Conservation (phyloP, 176 grass and related monocot genomes). For the Oryza meridionalis region DNA sequence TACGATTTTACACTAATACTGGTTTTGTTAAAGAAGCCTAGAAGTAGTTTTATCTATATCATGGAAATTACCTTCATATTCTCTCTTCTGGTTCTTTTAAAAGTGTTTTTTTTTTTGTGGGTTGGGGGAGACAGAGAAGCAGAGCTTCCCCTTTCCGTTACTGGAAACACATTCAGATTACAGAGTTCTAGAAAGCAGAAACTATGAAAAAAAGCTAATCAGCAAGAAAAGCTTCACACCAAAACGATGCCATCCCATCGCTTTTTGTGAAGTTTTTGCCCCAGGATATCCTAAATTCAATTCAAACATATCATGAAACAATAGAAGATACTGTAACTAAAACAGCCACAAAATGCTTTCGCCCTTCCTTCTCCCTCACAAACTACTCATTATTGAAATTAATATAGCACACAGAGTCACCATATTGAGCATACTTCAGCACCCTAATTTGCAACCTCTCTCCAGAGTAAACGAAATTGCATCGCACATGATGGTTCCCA, state of each 20-base stretch:
- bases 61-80: background rate
- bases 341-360: background rate
- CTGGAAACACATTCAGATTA: no score
- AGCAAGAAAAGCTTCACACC: no score
- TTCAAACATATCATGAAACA: constrained; percentile 9
- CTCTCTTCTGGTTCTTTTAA: constrained; percentile 16
- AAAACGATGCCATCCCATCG: no score
- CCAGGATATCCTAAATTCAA: no score
- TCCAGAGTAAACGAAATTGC: background rate
- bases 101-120: background rate
- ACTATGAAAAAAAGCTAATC: no score
- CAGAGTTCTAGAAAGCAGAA: no score
- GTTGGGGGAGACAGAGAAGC: no score
- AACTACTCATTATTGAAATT: background rate
- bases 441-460: background rate
- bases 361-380: background rate
- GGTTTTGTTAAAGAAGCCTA: constrained; percentile 6
- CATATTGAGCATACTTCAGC: background rate
- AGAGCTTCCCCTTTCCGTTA: no score
- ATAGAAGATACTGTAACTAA: background rate
- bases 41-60: background rate
- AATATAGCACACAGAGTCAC: background rate
- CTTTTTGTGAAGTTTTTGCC: no score
- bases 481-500: background rate
- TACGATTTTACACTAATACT: background rate